A percentile compares a stretch with the other conserved stretches of the same genome.
phyloP scores from a whole-genome alignment of 345 rosid species.

The Citrus medica region DNA sequence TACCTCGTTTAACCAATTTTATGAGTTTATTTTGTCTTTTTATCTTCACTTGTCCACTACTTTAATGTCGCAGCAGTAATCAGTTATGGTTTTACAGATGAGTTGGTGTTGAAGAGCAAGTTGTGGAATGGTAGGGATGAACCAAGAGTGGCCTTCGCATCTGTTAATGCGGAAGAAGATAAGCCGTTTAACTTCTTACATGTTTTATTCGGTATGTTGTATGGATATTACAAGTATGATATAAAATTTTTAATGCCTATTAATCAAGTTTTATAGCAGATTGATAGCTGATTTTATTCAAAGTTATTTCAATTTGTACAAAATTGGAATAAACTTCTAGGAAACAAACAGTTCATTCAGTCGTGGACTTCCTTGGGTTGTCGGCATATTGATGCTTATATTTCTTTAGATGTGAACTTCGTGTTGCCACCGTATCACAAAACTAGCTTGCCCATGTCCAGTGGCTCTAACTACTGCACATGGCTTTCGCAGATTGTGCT shows the following conservation, averaged over 20 bases:
- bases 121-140: slow-evolving; percentile 17
- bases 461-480: background rate
- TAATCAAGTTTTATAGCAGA: background rate
- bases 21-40: no score
- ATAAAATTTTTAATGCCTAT: no score
- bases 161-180: slow-evolving; percentile 20
- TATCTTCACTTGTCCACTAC: no score
- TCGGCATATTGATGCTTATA: background rate
- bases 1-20: no score
- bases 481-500: slow-evolving; percentile 49
- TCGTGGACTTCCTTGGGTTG: background rate
- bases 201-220: slow-evolving; percentile 35
- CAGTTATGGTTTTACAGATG: slow-evolving; percentile 9
- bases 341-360: background rate
- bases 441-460: background rate
- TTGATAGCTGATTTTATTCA: background rate
- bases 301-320: background rate
- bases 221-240: background rate
- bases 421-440: background rate
- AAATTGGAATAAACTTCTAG: background rate
- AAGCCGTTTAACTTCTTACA: slow-evolving; percentile 39
- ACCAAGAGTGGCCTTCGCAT: slow-evolving; percentile 4
- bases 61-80: no score
- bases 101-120: slow-evolving; percentile 18
- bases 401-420: background rate